These are phyloP conservation scores for Trichophyton simii DNA, from an alignment of 2,329 filamentous ascomycete species.

Conservation along the genomic window DNA sequence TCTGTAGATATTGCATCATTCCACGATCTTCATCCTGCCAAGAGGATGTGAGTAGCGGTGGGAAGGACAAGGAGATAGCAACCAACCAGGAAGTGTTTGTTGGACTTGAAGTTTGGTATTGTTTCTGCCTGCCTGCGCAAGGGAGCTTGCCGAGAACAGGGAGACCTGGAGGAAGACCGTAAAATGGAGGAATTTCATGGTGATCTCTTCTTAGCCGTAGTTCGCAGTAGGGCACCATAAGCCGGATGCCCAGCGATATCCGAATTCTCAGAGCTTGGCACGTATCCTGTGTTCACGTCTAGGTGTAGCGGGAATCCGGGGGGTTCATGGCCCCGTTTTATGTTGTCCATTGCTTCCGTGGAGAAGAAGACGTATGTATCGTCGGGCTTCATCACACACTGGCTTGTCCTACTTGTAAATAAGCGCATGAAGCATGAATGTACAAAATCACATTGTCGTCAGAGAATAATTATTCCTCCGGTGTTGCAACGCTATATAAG, in stretches of 20 bases:
- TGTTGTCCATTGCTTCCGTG: background rate
- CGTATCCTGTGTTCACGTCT: background rate
- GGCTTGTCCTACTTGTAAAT: background rate
- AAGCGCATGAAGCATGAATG: background rate
- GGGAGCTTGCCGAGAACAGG: background rate
- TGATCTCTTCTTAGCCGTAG: background rate
- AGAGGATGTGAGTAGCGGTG: background rate
- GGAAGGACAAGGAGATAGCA: background rate
- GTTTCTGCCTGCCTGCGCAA: background rate
- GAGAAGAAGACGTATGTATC: background rate
- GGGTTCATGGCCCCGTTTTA: background rate
- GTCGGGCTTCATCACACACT: background rate
- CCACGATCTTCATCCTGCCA: background rate
- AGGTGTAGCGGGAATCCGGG: background rate
- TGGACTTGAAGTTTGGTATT: background rate
- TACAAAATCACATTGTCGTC: background rate
- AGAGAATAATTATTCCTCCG: background rate
- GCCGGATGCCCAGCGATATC: background rate
- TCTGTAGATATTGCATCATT: background rate
- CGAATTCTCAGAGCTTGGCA: background rate
- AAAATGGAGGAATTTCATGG: background rate
- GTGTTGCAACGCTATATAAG: background rate
- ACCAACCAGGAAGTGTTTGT: background rate
- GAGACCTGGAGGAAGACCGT: background rate
- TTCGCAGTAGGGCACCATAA: background rate